These are phyloP conservation scores for Solanum microdontum DNA, from an alignment of 257 asterid species.

Conservation along the genomic window DNA sequence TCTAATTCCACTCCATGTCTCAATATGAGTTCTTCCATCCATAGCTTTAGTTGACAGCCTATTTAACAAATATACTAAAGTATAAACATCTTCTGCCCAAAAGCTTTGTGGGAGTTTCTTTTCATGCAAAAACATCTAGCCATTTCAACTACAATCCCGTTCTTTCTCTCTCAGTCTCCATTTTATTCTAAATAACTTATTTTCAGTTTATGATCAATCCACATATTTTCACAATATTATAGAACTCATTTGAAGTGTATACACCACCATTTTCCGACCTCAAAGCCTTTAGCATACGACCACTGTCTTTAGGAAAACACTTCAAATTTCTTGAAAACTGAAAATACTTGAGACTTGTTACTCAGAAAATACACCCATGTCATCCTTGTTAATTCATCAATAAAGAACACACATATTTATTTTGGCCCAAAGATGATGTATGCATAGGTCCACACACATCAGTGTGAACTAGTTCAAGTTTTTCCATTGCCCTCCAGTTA, in stretches of 20 bases:
- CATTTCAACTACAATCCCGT: background rate
- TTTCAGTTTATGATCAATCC: background rate
- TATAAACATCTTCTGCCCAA: background rate
- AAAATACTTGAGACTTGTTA: background rate
- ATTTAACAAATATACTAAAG: background rate
- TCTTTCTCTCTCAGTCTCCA: background rate
- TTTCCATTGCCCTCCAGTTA: background rate
- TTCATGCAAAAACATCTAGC: background rate
- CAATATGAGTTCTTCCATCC: background rate
- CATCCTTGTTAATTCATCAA: background rate
- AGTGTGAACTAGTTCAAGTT: background rate
- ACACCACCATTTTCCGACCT: background rate
- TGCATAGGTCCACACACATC: background rate
- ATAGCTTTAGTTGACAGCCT: background rate
- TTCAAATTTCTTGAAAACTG: background rate
- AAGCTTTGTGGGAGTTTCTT: background rate
- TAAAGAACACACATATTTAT: background rate
- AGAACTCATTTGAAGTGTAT: background rate
- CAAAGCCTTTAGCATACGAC: background rate
- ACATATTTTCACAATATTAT: background rate
- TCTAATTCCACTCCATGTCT: background rate
- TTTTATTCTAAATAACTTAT: background rate
- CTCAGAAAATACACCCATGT: background rate
- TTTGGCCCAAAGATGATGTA: background rate
- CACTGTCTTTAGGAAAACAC: background rate